Percentiles rank a stretch among this genome's conserved stretches.
Evolutionary conservation across 2,329 filamentous ascomycete species (phyloP).

Genomic region (Fonsecaea nubica): DNA sequence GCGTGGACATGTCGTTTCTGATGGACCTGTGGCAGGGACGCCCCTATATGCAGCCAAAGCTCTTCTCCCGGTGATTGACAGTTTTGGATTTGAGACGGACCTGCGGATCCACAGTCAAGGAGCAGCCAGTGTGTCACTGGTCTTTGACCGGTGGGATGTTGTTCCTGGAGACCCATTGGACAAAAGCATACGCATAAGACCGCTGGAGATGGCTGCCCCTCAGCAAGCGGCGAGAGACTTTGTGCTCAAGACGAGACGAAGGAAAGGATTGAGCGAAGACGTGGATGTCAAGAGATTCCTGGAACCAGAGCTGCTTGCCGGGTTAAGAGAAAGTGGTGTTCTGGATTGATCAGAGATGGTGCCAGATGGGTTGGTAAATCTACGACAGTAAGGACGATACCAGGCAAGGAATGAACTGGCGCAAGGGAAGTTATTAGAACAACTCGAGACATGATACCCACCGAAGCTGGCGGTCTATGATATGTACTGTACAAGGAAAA

Average conservation of each 20-base stretch:
- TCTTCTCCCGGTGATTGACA: constrained; percentile 93
- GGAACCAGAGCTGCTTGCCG: constrained; percentile 90
- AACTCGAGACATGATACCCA: neutral
- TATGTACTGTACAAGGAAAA: neutral
- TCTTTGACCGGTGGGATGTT: constrained; percentile 95
- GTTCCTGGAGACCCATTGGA: constrained; percentile 96
- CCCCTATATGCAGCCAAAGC: constrained; percentile 91
- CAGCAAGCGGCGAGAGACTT: constrained; percentile 94
- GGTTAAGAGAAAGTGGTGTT: constrained; percentile 85
- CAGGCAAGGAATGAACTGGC: neutral
- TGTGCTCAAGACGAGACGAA: constrained; percentile 89
- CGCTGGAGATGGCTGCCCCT: constrained; percentile 84
- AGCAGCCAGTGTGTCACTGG: constrained; percentile 84
- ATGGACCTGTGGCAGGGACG: constrained; percentile 91
- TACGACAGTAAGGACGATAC: neutral
- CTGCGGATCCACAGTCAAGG: constrained; percentile 95
- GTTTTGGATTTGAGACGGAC: constrained; percentile 97
- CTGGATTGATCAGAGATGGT: constrained; percentile 59
- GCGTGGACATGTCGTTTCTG: constrained; percentile 90
- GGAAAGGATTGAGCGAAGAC: constrained; percentile 94
- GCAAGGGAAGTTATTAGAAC: neutral
- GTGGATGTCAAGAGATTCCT: constrained; percentile 95
- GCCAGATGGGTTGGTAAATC: neutral
- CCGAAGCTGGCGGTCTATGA: neutral
- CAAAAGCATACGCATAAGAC: constrained; percentile 78